Conservation (phyloP, 148 eudicot genomes). For the Amaranthus cruentus region DNA sequence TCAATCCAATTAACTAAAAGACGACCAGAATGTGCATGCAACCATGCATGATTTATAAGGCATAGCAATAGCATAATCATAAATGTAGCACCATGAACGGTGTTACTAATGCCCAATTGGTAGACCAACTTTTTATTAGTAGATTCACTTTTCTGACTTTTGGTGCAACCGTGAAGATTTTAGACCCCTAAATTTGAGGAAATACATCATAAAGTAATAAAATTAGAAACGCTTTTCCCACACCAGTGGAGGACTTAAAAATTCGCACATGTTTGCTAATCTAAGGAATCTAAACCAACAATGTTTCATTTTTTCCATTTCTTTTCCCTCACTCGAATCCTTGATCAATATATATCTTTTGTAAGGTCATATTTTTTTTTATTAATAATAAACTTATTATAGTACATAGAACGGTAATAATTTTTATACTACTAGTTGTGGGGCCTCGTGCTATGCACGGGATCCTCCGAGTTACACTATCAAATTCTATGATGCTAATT, state of each 20-base stretch:
- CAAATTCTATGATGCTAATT: too few species aligned
- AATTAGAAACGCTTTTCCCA: conserved; percentile 12
- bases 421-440: too few species aligned
- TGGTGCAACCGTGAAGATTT: conserved; percentile 9
- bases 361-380: too few species aligned
- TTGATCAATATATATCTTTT: neutral
- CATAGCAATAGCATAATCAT: neutral
- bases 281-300: neutral
- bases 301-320: neutral
- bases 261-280: conserved; percentile 5
- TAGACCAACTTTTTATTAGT: neutral
- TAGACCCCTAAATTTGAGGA: conserved; percentile 5
- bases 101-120: neutral
- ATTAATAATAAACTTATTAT: too few species aligned
- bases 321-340: neutral
- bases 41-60: neutral
- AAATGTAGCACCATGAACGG: conserved; percentile 20
- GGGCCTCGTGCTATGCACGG: too few species aligned
- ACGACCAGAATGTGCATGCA: neutral
- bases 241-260: neutral
- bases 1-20: too few species aligned
- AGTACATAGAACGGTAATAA: too few species aligned
- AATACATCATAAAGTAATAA: conserved; percentile 11
- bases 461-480: too few species aligned
- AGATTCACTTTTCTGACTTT: conserved; percentile 12